Conservation (phyloP, 495 filamentous ascomycete species). For the Aspergillus wentii region DNA sequence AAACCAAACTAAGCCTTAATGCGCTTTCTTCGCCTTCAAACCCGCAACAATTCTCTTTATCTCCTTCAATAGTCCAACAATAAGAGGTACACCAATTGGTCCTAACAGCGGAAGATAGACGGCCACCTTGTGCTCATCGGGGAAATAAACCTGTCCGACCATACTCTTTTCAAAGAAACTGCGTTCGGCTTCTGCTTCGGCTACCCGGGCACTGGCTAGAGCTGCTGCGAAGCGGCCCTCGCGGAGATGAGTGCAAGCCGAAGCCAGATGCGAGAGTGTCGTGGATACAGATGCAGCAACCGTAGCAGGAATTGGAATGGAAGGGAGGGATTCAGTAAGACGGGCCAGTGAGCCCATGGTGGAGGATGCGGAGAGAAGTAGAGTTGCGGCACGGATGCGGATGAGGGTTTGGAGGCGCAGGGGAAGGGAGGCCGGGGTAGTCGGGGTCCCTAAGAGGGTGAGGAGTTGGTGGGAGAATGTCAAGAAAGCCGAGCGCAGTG, state of each 20-base stretch:
- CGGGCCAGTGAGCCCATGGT: conserved; percentile 91
- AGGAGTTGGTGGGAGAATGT: conserved; percentile 92
- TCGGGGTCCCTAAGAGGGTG: conserved; percentile 80
- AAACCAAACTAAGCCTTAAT: conserved; percentile 1
- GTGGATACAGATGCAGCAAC: conserved; percentile 81
- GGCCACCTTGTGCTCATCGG: conserved; percentile 97
- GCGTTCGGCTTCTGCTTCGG: conserved; percentile 83
- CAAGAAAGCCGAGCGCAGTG: conserved; percentile 72
- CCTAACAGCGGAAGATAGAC: conserved; percentile 91
- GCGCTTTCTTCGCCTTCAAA: conserved; percentile 28
- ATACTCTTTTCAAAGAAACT: conserved; percentile 99
- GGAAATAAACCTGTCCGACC: conserved; percentile 97
- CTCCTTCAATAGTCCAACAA: conserved; percentile 82
- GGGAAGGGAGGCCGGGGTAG: conserved; percentile 71
- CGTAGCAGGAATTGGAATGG: conserved; percentile 81
- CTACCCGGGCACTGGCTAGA: conserved; percentile 73
- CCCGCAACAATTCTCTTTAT: conserved; percentile 47
- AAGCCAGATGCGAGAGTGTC: conserved; percentile 69
- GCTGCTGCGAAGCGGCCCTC: conserved; percentile 61
- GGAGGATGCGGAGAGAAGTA: conserved; percentile 85
- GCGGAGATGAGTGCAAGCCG: conserved; percentile 68
- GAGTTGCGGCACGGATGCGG: conserved; percentile 77
- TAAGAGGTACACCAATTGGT: conserved; percentile 83
- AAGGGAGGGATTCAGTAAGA: conserved; percentile 76
- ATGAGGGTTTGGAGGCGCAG: conserved; percentile 79